These are phyloP conservation scores for Physcomitrium patens DNA, from an alignment of 225 moss, liverwort and hornwort species.

Conservation along the genomic window DNA sequence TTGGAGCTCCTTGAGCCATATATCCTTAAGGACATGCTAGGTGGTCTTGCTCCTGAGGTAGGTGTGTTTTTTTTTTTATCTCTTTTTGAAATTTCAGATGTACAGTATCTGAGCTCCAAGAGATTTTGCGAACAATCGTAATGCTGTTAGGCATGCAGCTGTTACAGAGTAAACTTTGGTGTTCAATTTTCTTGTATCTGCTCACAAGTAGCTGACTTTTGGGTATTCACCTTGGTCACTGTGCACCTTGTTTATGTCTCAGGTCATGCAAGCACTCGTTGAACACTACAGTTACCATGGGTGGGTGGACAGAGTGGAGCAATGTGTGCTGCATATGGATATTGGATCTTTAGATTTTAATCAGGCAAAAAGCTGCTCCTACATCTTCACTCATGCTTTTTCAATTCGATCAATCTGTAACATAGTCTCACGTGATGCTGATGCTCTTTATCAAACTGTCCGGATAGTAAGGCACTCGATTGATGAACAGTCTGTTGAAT, in stretches of 20 bases:
- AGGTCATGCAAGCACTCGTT: slow-evolving; percentile 99
- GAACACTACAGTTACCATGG: slow-evolving; percentile 94
- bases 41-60: slow-evolving; percentile 95
- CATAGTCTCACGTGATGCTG: slow-evolving; percentile 19
- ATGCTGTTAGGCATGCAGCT: slow-evolving; percentile 10
- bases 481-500: slow-evolving; percentile 12
- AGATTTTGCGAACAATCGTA: slow-evolving; percentile 13
- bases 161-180: slow-evolving; percentile 7
- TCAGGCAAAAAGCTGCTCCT: slow-evolving; percentile 58
- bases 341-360: slow-evolving; percentile 98
- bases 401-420: slow-evolving; percentile 22
- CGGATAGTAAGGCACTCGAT: neutral
- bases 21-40: slow-evolving; percentile 94
- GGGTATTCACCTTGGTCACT: slow-evolving; percentile 5
- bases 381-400: slow-evolving; percentile 2
- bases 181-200: slow-evolving; percentile 22
- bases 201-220: slow-evolving; percentile 15
- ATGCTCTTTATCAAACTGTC: slow-evolving; percentile 22
- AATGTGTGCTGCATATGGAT: slow-evolving; percentile 98
- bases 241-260: slow-evolving; percentile 16
- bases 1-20: slow-evolving; percentile 98
- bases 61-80: neutral
- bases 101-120: slow-evolving; percentile 18
- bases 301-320: slow-evolving; percentile 98
- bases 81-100: slow-evolving; percentile 11